Percentiles rank a stretch among this genome's conserved stretches.
phyloP scores from a whole-genome alignment of 495 filamentous ascomycete species.

The Penicillium tannophilum region DNA sequence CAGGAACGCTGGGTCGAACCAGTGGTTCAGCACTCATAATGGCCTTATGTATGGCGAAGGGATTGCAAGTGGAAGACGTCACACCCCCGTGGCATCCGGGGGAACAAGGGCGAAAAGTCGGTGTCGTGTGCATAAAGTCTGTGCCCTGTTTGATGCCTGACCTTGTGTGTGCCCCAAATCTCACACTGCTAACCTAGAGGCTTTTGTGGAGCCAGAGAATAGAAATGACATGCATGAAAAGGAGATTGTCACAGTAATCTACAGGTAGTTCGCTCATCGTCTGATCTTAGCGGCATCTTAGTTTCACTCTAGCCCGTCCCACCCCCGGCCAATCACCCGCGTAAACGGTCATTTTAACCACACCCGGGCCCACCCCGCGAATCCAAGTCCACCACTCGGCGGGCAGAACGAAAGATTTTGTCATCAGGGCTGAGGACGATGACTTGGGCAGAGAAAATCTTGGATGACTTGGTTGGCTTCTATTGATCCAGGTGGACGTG shows the following conservation, averaged over 20 bases:
- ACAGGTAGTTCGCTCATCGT: not conserved
- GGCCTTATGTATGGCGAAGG: slow-evolving; percentile 14
- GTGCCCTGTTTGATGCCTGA: slow-evolving; percentile 4
- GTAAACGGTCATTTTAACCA: slow-evolving; percentile 15
- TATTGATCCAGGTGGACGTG: not conserved
- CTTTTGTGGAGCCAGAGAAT: not conserved
- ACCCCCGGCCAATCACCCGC: slow-evolving; percentile 23
- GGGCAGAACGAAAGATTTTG: slow-evolving; percentile 20
- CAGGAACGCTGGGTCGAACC: slow-evolving; percentile 32
- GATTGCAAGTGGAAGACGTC: slow-evolving; percentile 22
- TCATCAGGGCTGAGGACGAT: slow-evolving; percentile 21
- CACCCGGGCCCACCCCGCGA: slow-evolving; percentile 14
- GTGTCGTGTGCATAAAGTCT: slow-evolving; percentile 19
- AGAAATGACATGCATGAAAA: slow-evolving; percentile 7
- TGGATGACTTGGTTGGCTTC: slow-evolving; percentile 10
- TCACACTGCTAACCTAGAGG: not conserved
- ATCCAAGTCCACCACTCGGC: slow-evolving; percentile 20
- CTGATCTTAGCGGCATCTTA: slow-evolving; percentile 24
- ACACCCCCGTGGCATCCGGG: slow-evolving; percentile 10
- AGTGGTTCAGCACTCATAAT: slow-evolving; percentile 20
- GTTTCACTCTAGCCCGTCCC: slow-evolving; percentile 16
- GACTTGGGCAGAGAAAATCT: slow-evolving; percentile 19
- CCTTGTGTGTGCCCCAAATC: slow-evolving; percentile 1
- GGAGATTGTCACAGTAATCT: not conserved
- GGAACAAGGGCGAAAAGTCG: slow-evolving; percentile 24